These are phyloP conservation scores for Asterionellopsis glacialis DNA, from an alignment of 108 stramenopile genomes.

Conservation along the genomic window DNA sequence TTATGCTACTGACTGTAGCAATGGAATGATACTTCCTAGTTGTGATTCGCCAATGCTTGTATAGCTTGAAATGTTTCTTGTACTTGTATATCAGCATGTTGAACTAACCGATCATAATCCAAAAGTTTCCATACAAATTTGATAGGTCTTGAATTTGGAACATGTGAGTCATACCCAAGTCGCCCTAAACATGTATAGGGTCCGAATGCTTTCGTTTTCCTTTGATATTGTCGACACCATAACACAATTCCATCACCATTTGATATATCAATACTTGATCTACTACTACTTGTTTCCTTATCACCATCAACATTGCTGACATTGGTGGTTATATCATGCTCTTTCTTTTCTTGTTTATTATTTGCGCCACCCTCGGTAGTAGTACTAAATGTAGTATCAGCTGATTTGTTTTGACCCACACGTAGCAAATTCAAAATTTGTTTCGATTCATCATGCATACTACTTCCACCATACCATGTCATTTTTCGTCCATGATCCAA, in stretches of 20 bases:
- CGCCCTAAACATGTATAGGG: constrained; percentile 57
- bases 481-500: constrained; percentile 37
- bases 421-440: constrained; percentile 53
- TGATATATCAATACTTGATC: constrained; percentile 1
- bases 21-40: no score
- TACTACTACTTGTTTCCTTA: neutral
- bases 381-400: no score
- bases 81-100: no score
- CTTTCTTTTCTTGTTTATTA: no score
- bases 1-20: no score
- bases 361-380: no score
- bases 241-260: constrained; percentile 41
- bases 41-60: no score
- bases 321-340: no score
- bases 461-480: constrained; percentile 76
- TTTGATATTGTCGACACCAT: constrained; percentile 60
- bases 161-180: constrained; percentile 53
- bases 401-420: no score
- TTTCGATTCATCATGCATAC: constrained; percentile 60
- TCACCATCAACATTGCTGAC: no score
- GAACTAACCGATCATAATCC: constrained; percentile 52
- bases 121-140: constrained; percentile 70
- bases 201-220: constrained; percentile 23
- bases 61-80: no score
- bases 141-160: constrained; percentile 45